Evolutionary conservation across 768 basidiomycete genomes (phyloP), one percentile per base, ranked within the genome.

Genomic region (Mycena leptocephala): DNA sequence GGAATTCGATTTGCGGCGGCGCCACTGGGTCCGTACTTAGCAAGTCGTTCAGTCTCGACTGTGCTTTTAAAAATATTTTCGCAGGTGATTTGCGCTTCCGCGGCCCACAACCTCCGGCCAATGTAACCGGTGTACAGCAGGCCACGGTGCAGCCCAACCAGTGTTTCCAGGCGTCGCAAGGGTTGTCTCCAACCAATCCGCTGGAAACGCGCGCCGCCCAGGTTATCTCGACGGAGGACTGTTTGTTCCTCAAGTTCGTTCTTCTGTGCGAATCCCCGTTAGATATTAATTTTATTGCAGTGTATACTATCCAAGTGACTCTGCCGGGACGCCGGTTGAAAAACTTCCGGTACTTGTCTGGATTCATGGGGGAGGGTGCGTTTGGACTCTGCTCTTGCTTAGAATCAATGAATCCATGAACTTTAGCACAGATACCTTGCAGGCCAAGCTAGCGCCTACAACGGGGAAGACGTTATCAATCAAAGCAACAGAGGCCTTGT

Each of bases 1-100:
- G 87, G 87, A 0, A 84, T 90, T 55, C 85, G 90, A 10, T 92
- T 88, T 81, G 90, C 91, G 14, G 89, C 88, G 22, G 82, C 89
- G 32, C 90, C 91, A 3, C 74, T 85, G 35, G 90, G 90, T 88
- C 30, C 30, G 84, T 71, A 35, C 18, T 65, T n/a, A 3, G 11
- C 53, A 18, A n/a, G 24, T 30, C 39, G 14, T 32, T 61, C n/a
- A n/a, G n/a, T n/a, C n/a, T n/a, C n/a, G n/a, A n/a, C n/a, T n/a
- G n/a, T n/a, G n/a, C n/a, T n/a, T n/a, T n/a, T n/a, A n/a, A n/a
- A 24, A 43, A 30, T 32, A 8, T 2, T 13, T 61, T 43, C 4
- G 16, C 55, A 86, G 87, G 83, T 26, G 74, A 71, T 16, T 75
- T 84, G 26, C 83, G 88, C 18, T 89, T 85, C 80, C 77, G 79